phyloP scores from a whole-genome alignment of 2,329 filamentous ascomycete species.

The Dothistroma pini region DNA sequence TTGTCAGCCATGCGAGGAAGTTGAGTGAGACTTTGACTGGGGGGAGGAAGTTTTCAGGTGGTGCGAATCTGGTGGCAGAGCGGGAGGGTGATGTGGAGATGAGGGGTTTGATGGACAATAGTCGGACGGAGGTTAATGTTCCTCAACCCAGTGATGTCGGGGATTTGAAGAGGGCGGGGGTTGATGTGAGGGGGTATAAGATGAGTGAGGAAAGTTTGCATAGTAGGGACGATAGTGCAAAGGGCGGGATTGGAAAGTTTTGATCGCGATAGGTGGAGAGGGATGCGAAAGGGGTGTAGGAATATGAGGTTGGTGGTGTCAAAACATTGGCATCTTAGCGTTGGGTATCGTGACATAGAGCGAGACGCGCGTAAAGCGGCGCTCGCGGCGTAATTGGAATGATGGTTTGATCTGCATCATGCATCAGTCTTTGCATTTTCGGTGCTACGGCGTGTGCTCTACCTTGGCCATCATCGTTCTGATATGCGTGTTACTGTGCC shows the following conservation, averaged over 20 bases:
- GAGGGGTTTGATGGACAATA: slow-evolving; percentile 6
- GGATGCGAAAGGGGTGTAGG: not conserved
- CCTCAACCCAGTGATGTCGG: not conserved
- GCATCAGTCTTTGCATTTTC: slow-evolving; percentile 4
- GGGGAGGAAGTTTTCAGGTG: not conserved
- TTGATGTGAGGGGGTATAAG: not conserved
- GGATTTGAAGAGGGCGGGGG: not conserved
- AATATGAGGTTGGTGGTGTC: not conserved
- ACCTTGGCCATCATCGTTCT: not conserved
- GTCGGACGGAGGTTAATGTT: not conserved
- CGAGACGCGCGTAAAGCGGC: not conserved
- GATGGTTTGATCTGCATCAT: not conserved
- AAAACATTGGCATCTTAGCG: not conserved
- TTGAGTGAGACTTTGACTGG: slow-evolving; percentile 5
- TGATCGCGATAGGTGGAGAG: not conserved
- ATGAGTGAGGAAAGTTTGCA: not conserved
- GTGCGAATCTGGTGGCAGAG: not conserved
- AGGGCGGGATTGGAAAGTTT: slow-evolving; percentile 1
- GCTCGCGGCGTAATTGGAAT: slow-evolving; percentile 1
- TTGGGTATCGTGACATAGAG: slow-evolving; percentile 4
- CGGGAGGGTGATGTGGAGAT: slow-evolving; percentile 4
- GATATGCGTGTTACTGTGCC: not conserved
- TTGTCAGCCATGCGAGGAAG: not conserved
- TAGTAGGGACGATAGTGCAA: slow-evolving; percentile 1
- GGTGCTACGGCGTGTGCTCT: slow-evolving; percentile 2